Base-by-base conservation (phyloP, 2,329 filamentous ascomycete species). In the Westerdykella aurantiaca region DNA sequence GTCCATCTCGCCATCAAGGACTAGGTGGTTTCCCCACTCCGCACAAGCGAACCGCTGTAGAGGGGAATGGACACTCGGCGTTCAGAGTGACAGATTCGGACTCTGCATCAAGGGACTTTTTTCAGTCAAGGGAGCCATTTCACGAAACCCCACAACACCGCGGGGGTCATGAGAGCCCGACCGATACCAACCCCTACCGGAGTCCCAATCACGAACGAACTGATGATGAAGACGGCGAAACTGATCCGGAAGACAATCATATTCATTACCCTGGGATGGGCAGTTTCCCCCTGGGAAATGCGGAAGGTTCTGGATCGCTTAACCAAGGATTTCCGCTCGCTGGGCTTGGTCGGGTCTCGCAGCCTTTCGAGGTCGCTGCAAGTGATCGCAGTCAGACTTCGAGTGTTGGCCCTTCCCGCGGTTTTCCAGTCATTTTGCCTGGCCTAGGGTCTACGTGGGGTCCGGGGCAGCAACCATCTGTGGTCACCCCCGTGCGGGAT, bases 301-400 rank as follows among this genome's bases (percentile, higher is more conserved):
- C 57, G 68, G 51, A 46, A 18, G 53, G 78, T 38, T 53, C 61
- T 51, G 71, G 55, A 48, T 68, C 52, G 63, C 72, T 52, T 59
- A 55, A 57, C 37, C 47, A 52, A 43, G 72, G 60, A 12, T 86
- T 86, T 57, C 78, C 83, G 75, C 67, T 77, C 59, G 53, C 72
- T 71, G 54, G 72, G 68, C 44, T 78, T 79, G 70, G 70, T 25
- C 67, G 72, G 37, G 56, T 54, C 14, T 55, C 67, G 23, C 63
- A 53, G 35, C 57, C 65, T 38, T 71, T 69, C 48, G 78, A 78
- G 50, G 65, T 72, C 45, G 82, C 88, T 41, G 85, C 84, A 5
- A 88, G 89, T 53, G 91, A 97, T 63, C 84, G 91, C 16, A 96
- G 90, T 63, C 89, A 95, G 66, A 95, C 88, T 0, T 95, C 90